phyloP scores from a whole-genome alignment of 2,329 filamentous ascomycete species.

The Trichophyton simii region DNA sequence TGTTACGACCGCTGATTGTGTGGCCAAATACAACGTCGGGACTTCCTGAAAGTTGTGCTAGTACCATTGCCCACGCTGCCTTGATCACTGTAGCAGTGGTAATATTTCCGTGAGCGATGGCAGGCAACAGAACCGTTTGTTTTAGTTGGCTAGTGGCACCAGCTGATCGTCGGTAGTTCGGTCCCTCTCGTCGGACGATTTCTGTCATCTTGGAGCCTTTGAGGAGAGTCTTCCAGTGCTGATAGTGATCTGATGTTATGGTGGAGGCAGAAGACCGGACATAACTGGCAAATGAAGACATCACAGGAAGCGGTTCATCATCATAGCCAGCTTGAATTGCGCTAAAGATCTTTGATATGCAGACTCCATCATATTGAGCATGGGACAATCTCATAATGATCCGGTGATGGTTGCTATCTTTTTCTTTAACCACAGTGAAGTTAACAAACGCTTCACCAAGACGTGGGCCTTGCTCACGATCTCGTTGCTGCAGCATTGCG shows the following conservation, averaged over 20 bases:
- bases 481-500: slow-evolving; percentile 42
- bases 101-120: slow-evolving; percentile 42
- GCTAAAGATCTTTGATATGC: slow-evolving; percentile 48
- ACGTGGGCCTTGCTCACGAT: slow-evolving; percentile 44
- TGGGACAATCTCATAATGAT: slow-evolving; percentile 45
- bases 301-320: slow-evolving; percentile 25
- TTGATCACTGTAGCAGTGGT: slow-evolving; percentile 55
- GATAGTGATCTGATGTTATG: slow-evolving; percentile 37
- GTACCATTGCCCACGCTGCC: slow-evolving; percentile 52
- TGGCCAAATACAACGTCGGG: slow-evolving; percentile 54
- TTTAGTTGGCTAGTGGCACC: slow-evolving; percentile 26
- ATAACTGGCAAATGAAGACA: slow-evolving; percentile 37
- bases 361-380: slow-evolving; percentile 58
- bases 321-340: slow-evolving; percentile 47
- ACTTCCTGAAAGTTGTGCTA: slow-evolving; percentile 42
- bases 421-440: slow-evolving; percentile 40
- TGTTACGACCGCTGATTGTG: slow-evolving; percentile 53
- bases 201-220: slow-evolving; percentile 41
- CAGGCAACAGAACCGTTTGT: slow-evolving; percentile 27
- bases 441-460: slow-evolving; percentile 50
- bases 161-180: slow-evolving; percentile 26
- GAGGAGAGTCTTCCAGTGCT: slow-evolving; percentile 51
- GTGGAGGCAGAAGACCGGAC: slow-evolving; percentile 30
- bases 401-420: slow-evolving; percentile 34
- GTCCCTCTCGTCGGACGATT: slow-evolving; percentile 23